Evolutionary conservation across 768 basidiomycete genomes (phyloP).

Genomic region (Pisolithus tinctorius): DNA sequence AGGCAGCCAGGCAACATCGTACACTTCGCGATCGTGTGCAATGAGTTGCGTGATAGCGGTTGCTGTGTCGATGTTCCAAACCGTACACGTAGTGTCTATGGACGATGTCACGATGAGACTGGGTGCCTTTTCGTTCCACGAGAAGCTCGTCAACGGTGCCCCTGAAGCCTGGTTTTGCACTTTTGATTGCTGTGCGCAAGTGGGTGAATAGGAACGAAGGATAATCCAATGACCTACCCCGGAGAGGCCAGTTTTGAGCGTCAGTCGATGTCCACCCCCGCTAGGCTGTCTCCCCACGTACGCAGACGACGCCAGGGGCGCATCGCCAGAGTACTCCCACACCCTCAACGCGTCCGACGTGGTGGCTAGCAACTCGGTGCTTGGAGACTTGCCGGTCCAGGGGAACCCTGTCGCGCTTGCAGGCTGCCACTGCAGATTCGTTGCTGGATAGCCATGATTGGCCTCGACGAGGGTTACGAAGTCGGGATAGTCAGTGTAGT

Average conservation of each 20-base stretch:
- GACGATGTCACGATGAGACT: conserved; percentile 93
- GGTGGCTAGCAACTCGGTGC: conserved; percentile 83
- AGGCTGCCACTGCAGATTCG: conserved; percentile 91
- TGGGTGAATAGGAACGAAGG: conserved; percentile 8
- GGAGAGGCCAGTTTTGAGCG: conserved; percentile 70
- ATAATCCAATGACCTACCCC: conserved; percentile 49
- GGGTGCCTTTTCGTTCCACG: conserved; percentile 93
- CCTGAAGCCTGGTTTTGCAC: conserved; percentile 76
- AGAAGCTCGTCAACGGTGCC: conserved; percentile 93
- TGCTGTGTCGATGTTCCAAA: conserved; percentile 96
- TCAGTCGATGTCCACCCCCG: conserved; percentile 54
- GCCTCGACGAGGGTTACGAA: conserved; percentile 82
- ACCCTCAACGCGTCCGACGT: conserved; percentile 90
- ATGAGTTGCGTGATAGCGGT: conserved; percentile 96
- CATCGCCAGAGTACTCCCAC: conserved; percentile 82
- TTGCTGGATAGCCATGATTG: conserved; percentile 88
- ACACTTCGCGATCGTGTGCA: conserved; percentile 93
- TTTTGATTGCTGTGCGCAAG: conserved; percentile 66
- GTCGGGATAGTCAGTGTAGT: conserved; percentile 77
- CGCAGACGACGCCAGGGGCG: conserved; percentile 43
- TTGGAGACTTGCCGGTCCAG: conserved; percentile 63
- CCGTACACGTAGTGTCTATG: conserved; percentile 97
- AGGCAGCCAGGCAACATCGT: conserved; percentile 98
- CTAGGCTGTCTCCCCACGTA: conserved; percentile 66
- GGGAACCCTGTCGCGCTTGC: conserved; percentile 51